Evolutionary conservation across 176 grass and related monocot genomes (phyloP).

Genomic region (Coix lacrymajobi): DNA sequence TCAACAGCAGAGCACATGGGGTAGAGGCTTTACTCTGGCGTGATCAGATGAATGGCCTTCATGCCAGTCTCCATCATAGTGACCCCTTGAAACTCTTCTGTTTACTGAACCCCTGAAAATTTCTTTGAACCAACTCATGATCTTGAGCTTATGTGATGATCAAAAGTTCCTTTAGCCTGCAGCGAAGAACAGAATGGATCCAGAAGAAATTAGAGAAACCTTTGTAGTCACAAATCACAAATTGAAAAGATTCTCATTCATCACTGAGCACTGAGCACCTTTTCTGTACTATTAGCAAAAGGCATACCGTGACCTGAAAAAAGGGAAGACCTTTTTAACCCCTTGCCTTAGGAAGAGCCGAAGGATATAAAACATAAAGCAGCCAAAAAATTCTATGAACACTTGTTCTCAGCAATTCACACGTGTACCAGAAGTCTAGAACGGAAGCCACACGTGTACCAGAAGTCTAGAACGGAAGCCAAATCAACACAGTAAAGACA

Average conservation of each 20-base stretch:
- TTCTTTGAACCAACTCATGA: constrained; percentile 77
- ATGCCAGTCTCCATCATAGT: constrained; percentile 50
- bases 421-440: background rate
- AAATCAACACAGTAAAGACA: background rate
- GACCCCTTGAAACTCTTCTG: constrained; percentile 78
- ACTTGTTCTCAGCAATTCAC: background rate
- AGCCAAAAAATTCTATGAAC: background rate
- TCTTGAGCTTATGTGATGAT: constrained; percentile 1
- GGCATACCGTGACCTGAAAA: constrained; percentile 15
- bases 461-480: background rate
- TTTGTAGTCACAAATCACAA: background rate
- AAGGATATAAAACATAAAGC: background rate
- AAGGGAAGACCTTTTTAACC: constrained; percentile 10
- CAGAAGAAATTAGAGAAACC: background rate
- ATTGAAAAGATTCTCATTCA: background rate
- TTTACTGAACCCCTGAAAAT: constrained; percentile 69
- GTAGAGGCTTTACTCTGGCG: constrained; percentile 25
- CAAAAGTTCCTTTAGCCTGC: constrained; percentile 23
- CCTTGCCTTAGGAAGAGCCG: constrained; percentile 2
- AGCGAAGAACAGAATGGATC: background rate
- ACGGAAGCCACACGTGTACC: background rate
- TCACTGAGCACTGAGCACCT: background rate
- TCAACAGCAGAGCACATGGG: background rate
- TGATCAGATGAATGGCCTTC: constrained; percentile 37
- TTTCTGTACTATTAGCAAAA: background rate